phyloP scores from a whole-genome alignment of 352 stramenopile genomes.

The Globisporangium spiculum region DNA sequence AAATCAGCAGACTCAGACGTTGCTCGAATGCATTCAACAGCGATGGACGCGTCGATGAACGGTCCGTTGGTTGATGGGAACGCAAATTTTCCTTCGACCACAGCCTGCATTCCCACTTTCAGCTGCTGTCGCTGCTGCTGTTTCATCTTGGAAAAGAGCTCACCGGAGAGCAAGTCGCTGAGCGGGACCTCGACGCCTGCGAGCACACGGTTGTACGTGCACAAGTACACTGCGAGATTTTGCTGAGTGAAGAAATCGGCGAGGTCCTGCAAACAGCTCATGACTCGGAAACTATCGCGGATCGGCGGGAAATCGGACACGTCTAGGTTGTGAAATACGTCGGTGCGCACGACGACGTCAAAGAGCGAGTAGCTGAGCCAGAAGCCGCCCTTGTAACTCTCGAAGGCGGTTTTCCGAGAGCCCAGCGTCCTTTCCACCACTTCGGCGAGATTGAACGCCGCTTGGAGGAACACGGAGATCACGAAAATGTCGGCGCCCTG shows the following conservation, averaged over 20 bases:
- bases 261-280: constrained; percentile 51
- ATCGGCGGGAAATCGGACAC: constrained; percentile 60
- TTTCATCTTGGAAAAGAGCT: constrained; percentile 17
- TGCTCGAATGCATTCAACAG: constrained; percentile 26
- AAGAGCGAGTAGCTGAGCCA: constrained; percentile 87
- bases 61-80: constrained; percentile 38
- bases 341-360: constrained; percentile 77
- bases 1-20: neutral
- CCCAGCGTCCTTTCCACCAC: constrained; percentile 14
- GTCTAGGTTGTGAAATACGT: constrained; percentile 66
- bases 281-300: constrained; percentile 68
- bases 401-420: neutral
- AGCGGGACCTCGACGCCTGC: constrained; percentile 59
- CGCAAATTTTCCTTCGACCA: constrained; percentile 36
- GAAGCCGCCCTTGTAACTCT: constrained; percentile 33
- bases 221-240: constrained; percentile 60
- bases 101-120: constrained; percentile 8
- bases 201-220: constrained; percentile 62
- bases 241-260: constrained; percentile 33
- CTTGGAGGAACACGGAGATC: constrained; percentile 53
- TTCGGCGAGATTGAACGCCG: constrained; percentile 33
- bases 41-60: constrained; percentile 30
- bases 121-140: neutral
- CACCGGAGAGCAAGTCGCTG: constrained; percentile 24
- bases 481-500: constrained; percentile 53